Base-by-base conservation (phyloP, 2,329 filamentous ascomycete genomes). In the Exophiala oligosperma region DNA sequence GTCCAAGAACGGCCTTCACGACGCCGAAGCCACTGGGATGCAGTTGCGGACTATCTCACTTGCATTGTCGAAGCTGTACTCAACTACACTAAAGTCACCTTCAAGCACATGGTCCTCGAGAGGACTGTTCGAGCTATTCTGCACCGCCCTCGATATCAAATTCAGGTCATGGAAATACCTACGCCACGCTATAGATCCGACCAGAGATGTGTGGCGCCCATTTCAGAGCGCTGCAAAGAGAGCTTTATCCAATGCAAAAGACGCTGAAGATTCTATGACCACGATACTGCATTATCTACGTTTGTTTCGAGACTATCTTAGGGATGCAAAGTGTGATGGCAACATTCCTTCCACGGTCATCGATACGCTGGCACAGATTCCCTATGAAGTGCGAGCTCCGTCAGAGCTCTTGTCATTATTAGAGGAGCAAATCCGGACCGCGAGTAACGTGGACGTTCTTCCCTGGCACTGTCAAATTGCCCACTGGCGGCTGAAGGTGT, bases 1-100 rank as follows among this genome's bases (percentile, higher is more conserved):
- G 2, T 52, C 74, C 12, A 68, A 76, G n/a, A 63, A 68, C 2
- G 70, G 71, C 4, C 63, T 58, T n/a, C 54, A 78, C 4, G 56
- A 68, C 2, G 67, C 67, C 26, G 74, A 76, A 38, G 76, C 76
- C 56, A 73, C 74, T 26, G 74, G 74, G 11, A 63, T 73, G 21
- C 76, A 79, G 57, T 66, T 80, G n/a, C 74, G 78, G 55, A 64
- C 74, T 1, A 67, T 78, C 4, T 75, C 77, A 1, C 76, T 75
- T 56, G 72, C 68, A 2, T 59, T 79, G 11, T 52, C 61, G 9
- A 66, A 62, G 49, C 44, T 68, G 26, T 63, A 62, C 47, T 40
- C 59, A 2, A 28, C 49, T 17, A 54, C 53, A 14, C 51, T 50
- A 3, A 60, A 56, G 38, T 49, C 55, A 32, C 29, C 37, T 11